Evolutionary conservation across 768 basidiomycete species (phyloP), one percentile per base, ranked within the genome.

Genomic region (Porphyrellus cyaneotinctus): DNA sequence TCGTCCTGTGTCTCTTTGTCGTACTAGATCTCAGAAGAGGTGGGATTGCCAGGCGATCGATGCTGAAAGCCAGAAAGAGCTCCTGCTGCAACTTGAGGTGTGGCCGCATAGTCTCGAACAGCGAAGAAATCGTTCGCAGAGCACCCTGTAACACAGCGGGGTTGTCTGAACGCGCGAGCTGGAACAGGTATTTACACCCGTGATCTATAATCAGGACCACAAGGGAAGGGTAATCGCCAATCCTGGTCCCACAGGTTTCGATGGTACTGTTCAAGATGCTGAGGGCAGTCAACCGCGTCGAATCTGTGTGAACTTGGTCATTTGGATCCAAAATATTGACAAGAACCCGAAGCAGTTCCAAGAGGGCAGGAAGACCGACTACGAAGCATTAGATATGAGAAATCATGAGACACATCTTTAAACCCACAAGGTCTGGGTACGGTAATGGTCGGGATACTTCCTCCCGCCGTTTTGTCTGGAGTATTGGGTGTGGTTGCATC

Each of bases 101-200:
- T 41, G 78, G 77, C 3, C 88, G 82, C 82, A 95, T 87, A 2
- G 91, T 88, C 52, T 91, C 85, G 61, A 97, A 86, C 56, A 98
- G 78, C 8, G 91, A 92, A 13, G 90, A 84, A 57, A 91, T 89
- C 2, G 89, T 86, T 23, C 95, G 87, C 24, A 99, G 75, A 17
- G 93, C 79, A 49, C 82, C 75, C 41, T 91, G 85, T 11, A 97
- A 78, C 45, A 99, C 81, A 43, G 79, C 77, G 10, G 81, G 78
- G 53, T 91, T 89, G 57, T 97, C 94, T 2, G 93, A 94, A 32
- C 95, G 83, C 20, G 93, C 94, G 32, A 99, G 83, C 72, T 97
- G 95, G 78, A 99, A 97, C 30, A 99, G 82, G 65, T 88, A 94
- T 73, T 95, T 95, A 78, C 95, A 98, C 1, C 91, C 94, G 43